Percentiles rank a stretch among this genome's conserved stretches.
Conservation (phyloP, 805 yeast genomes). For the Torulaspora microellipsoides region DNA sequence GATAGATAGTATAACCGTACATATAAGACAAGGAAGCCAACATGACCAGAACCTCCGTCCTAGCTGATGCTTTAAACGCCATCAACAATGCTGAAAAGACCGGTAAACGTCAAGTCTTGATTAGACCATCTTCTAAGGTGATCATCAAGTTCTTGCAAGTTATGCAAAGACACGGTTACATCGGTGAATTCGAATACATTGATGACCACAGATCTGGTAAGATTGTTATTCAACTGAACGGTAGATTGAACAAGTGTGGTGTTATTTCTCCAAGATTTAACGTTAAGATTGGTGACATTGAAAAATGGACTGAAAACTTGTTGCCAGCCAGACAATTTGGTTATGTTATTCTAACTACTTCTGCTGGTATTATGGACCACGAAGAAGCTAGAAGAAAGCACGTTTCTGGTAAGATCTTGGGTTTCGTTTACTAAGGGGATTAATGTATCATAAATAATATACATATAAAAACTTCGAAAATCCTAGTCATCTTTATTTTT, state of each 20-base stretch:
- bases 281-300: conserved; percentile 91
- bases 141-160: conserved; percentile 94
- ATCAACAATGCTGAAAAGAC: conserved; percentile 99
- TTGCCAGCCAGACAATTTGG: conserved; percentile 99
- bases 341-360: conserved; percentile 94
- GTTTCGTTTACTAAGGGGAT: conserved; percentile 80
- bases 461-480: too few species aligned
- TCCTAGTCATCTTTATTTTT: not conserved
- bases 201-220: conserved; percentile 99
- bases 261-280: conserved; percentile 98
- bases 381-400: conserved; percentile 99
- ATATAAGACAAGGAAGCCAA: conserved; percentile 26
- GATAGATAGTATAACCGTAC: not conserved
- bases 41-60: conserved; percentile 97
- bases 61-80: conserved; percentile 97
- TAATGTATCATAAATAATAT: not conserved
- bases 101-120: conserved; percentile 97
- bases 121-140: conserved; percentile 98
- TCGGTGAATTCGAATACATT: conserved; percentile 96
- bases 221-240: conserved; percentile 94
- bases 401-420: conserved; percentile 98
- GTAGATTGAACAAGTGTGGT: conserved; percentile 98
- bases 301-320: conserved; percentile 97
- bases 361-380: conserved; percentile 99
- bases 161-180: conserved; percentile 98